Evolutionary conservation across 176 grass and related monocot species (phyloP).

Genomic region (Typha latifolia): DNA sequence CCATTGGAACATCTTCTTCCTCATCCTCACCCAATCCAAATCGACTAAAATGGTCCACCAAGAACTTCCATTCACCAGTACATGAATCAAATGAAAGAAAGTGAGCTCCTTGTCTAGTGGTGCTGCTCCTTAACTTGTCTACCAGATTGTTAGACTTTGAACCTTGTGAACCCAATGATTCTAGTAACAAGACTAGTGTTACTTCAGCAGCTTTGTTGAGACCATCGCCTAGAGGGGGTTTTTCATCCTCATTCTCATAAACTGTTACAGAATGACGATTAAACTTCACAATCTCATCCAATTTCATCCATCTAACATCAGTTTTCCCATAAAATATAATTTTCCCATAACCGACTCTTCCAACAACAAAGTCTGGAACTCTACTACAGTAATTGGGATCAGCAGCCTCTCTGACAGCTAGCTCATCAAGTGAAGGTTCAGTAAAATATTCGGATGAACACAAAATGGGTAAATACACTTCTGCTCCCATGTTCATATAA

Average conservation of each 20-base stretch:
- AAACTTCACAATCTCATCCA: constrained; percentile 65
- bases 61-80: constrained; percentile 65
- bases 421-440: constrained; percentile 51
- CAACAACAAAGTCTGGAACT: constrained; percentile 61
- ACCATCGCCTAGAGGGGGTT: constrained; percentile 61
- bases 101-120: constrained; percentile 56
- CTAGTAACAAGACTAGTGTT: constrained; percentile 35
- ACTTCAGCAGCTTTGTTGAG: constrained; percentile 95
- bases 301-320: constrained; percentile 63
- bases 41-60: constrained; percentile 92
- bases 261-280: constrained; percentile 45
- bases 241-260: constrained; percentile 52
- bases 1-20: constrained; percentile 65
- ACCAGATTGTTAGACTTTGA: constrained; percentile 22
- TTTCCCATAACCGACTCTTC: constrained; percentile 49
- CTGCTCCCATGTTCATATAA: constrained; percentile 9
- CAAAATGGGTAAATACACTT: constrained; percentile 36
- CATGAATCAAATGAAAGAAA: constrained; percentile 65
- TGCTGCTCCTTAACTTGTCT: constrained; percentile 25
- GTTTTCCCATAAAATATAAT: constrained; percentile 44
- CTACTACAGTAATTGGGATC: constrained; percentile 62
- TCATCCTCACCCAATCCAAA: constrained; percentile 87
- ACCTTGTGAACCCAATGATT: neutral
- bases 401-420: constrained; percentile 41
- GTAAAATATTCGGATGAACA: constrained; percentile 62